phyloP scores from a whole-genome alignment of 495 filamentous ascomycete genomes.

The Oidiodendron maius region DNA sequence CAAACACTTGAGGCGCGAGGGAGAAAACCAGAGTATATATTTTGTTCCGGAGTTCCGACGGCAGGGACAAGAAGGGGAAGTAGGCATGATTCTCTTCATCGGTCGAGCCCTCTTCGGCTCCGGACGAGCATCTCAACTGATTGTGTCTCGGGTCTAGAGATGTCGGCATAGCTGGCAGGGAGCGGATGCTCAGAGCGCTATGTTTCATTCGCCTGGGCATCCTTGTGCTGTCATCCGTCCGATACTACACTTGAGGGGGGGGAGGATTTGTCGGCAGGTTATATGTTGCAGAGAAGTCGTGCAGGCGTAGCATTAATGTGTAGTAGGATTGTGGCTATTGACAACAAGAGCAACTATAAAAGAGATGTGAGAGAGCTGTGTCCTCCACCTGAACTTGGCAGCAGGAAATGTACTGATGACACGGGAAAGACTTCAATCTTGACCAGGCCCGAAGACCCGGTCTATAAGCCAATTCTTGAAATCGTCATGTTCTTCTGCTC shows the following conservation, averaged over 20 bases:
- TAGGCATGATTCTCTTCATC: conserved; percentile 21
- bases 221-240: background rate
- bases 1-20: conserved; percentile 50
- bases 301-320: background rate
- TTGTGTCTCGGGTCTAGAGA: conserved; percentile 32
- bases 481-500: conserved; percentile 32
- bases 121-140: conserved; percentile 38
- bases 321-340: conserved; percentile 8
- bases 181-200: background rate
- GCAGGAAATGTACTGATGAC: conserved; percentile 33
- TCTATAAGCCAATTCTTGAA: conserved; percentile 45
- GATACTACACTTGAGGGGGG: background rate
- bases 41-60: conserved; percentile 66
- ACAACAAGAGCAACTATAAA: conserved; percentile 4
- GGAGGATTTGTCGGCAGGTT: too few relatives aligned
- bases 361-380: background rate
- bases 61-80: conserved; percentile 74
- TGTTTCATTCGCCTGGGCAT: background rate
- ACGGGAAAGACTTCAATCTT: background rate
- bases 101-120: conserved; percentile 27
- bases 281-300: too few relatives aligned
- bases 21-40: conserved; percentile 62
- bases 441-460: conserved; percentile 8
- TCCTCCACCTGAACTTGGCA: background rate
- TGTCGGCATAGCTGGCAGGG: background rate